Base-by-base conservation (phyloP, 305 asterid genomes). In the Fraxinus latifolia region DNA sequence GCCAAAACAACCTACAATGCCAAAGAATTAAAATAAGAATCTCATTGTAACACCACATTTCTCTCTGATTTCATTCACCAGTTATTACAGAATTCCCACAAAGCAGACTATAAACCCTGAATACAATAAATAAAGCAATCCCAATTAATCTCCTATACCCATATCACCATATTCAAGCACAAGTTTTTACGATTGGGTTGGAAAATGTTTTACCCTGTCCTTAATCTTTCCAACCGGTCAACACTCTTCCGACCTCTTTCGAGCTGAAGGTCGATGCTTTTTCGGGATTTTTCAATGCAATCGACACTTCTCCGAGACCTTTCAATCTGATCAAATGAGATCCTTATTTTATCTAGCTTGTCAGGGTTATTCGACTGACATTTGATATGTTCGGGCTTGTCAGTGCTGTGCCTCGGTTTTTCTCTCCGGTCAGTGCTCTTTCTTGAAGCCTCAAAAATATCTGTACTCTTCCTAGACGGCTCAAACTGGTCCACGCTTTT, bases 241-340 rank as follows among this genome's bases (percentile, higher is more conserved):
- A 93, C 95, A 75, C 98, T 95, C 89, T 92, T 92, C 84, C 98
- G 90, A 7, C 89, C 97, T 83, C 95, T 88, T 78, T 95, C 98
- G 39, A 92, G 76, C 77, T 90, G 96, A 88, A 87, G 93, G 44
- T 93, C 98, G 1, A 94, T 79, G 76, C 89, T 93, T 77, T 87
- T 95, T 87, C 98, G 84, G 0, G 97, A 90, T 77, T 95, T 95
- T 8, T 93, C 98, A 12, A 89, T 87, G 90, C 94, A 88, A 78
- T 93, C 98, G 11, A 93, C 92, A 74, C 98, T 95, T 79, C 98
- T 92, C 82, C 97, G 91, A 33, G 98, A 91, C 84, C 98, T 90
- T 67, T 95, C 98, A 87, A 88, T 80, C 70, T 91, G 97, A 83
- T 93, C 97, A 39, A 90, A 92, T 0, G 98, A 87, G 36, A 89